These are phyloP conservation scores for Botryotinia narcissicola DNA, from an alignment of 2,329 filamentous ascomycete genomes.

Conservation along the genomic window DNA sequence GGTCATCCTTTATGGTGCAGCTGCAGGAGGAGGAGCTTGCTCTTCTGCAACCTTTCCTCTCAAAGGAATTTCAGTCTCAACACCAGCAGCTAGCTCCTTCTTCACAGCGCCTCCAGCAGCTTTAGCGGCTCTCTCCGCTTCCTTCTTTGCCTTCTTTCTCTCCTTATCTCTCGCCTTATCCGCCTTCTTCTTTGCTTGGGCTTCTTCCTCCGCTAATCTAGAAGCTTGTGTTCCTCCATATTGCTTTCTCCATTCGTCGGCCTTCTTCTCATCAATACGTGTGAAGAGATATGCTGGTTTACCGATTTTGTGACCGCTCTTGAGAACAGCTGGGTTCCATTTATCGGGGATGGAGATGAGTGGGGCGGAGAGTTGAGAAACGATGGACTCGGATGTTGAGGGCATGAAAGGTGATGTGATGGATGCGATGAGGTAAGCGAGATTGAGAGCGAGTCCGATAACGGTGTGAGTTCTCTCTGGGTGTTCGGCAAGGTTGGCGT, in stretches of 20 bases:
- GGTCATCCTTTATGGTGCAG: slow-evolving; percentile 29
- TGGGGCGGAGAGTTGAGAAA: slow-evolving; percentile 66
- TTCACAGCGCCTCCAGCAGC: slow-evolving; percentile 34
- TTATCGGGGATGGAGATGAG: slow-evolving; percentile 62
- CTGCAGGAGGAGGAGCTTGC: slow-evolving; percentile 37
- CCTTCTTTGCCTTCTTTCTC: slow-evolving; percentile 46
- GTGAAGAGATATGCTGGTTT: slow-evolving; percentile 77
- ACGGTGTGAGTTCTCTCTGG: slow-evolving; percentile 42
- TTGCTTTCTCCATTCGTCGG: slow-evolving; percentile 75
- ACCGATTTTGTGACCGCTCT: slow-evolving; percentile 76
- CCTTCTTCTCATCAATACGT: slow-evolving; percentile 78
- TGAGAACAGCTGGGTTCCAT: slow-evolving; percentile 61
- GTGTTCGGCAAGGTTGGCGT: slow-evolving; percentile 41
- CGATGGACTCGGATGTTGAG: slow-evolving; percentile 70
- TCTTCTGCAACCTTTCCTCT: slow-evolving; percentile 36
- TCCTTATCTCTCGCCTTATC: slow-evolving; percentile 45
- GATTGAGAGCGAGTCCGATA: slow-evolving; percentile 77
- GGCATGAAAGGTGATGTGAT: slow-evolving; percentile 85
- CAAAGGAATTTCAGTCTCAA: slow-evolving; percentile 31
- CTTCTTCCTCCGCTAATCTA: slow-evolving; percentile 69
- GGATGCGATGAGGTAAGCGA: slow-evolving; percentile 76
- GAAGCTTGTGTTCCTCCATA: slow-evolving; percentile 67
- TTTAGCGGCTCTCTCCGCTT: slow-evolving; percentile 38
- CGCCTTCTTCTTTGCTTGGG: slow-evolving; percentile 40
- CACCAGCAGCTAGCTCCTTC: slow-evolving; percentile 30